Evolutionary conservation across 805 yeast species (phyloP).

Genomic region (Saccharomycopsis vini): DNA sequence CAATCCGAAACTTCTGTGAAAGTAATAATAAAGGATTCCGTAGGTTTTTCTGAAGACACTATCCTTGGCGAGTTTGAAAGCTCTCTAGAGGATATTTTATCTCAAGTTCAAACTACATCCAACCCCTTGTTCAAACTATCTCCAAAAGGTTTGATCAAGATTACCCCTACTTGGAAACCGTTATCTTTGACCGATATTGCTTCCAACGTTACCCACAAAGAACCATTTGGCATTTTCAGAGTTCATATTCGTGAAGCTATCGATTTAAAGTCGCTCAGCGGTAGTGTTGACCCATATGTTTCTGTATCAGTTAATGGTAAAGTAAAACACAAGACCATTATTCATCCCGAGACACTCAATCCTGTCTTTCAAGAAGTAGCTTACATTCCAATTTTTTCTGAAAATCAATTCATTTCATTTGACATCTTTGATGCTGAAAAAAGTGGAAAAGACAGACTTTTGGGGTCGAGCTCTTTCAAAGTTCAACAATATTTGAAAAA

Average conservation of each 20-base stretch:
- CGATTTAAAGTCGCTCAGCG: conserved; percentile 48
- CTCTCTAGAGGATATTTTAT: conserved; percentile 44
- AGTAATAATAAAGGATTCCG: conserved; percentile 53
- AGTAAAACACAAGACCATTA: conserved; percentile 44
- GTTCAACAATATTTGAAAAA: conserved; percentile 41
- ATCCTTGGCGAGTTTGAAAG: conserved; percentile 46
- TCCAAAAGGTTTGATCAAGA: conserved; percentile 46
- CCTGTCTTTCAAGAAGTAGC: conserved; percentile 54
- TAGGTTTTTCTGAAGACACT: conserved; percentile 37
- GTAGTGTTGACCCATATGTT: conserved; percentile 70
- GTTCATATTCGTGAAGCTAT: conserved; percentile 46
- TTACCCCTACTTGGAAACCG: conserved; percentile 65
- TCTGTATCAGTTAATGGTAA: conserved; percentile 51
- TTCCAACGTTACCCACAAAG: conserved; percentile 35
- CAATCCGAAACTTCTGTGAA: conserved; percentile 48
- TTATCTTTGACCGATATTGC: conserved; percentile 45
- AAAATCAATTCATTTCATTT: conserved; percentile 48
- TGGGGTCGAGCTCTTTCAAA: conserved; percentile 50
- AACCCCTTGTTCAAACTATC: conserved; percentile 40
- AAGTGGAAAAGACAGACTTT: conserved; percentile 50
- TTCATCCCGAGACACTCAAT: conserved; percentile 42
- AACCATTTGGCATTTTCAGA: conserved; percentile 62
- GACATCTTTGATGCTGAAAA: conserved; percentile 61
- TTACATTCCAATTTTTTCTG: conserved; percentile 53
- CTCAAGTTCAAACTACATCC: conserved; percentile 38